Base-by-base conservation (phyloP, 768 basidiomycete species). In the Xerocomellus intermedius region DNA sequence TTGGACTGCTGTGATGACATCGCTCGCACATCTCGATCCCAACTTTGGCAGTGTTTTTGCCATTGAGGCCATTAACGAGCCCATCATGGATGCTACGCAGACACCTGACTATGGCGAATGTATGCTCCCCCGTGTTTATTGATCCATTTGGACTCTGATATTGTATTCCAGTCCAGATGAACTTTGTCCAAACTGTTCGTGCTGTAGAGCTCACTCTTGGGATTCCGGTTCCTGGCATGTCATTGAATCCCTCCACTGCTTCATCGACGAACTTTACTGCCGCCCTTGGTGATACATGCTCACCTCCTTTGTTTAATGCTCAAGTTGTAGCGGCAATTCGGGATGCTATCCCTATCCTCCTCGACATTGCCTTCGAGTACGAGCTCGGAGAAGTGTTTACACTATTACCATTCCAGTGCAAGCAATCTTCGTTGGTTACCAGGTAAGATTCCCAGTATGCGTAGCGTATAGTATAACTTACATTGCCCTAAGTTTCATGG, bases 1-100 rank as follows among this genome's bases (percentile, higher is more conserved):
- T n/a, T 92, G 90, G 90, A 83, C 88, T 0, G 84, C 83, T 13
- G 86, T 91, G 19, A 91, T 91, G 85, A 86, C 90, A 1, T 70
- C 79, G 10, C 73, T 92, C 5, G 73, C 86, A 1, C 90, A 92
- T 60, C 70, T 87, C 33, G 85, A 91, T 64, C 78, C 88, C 6
- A 72, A 74, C 38, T 92, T 92, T 63, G 71, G 61, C 17, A 81
- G 75, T 32, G 88, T 87, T 17, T 84, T 86, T 41, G 75, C 86
- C 2, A 85, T 92, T 30, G 80, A 92, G 60, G 90, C 90, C 1
- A 75, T 86, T 26, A 92, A 92, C 57, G 90, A 92, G 54, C 87
- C 86, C 0, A 82, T 89, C 61, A 86, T 83, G 86, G 72, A 92
- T 62, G 86, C 87, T 8, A 64, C 52, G 17, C 69, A 76, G 57